These are phyloP conservation scores for Wickerhamomyces rabaulensis DNA, from an alignment of 805 yeast genomes.

Conservation along the genomic window DNA sequence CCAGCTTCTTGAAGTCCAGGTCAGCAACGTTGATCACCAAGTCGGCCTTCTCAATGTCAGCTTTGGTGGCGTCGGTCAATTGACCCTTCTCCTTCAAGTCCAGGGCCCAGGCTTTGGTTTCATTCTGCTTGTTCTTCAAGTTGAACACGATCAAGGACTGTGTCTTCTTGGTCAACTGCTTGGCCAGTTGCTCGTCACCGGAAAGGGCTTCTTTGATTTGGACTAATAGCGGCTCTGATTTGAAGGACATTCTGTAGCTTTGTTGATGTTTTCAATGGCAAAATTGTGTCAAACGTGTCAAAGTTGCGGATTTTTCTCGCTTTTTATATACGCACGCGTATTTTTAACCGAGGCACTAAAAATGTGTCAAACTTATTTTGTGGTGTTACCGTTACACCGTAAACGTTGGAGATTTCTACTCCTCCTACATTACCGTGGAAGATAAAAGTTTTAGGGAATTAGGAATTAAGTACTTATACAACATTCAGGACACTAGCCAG, in stretches of 20 bases:
- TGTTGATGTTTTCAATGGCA: not conserved
- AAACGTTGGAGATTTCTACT: no score
- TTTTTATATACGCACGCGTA: not conserved
- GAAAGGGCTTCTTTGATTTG: constrained; percentile 17
- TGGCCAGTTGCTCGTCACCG: constrained; percentile 12
- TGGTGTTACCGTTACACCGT: not conserved
- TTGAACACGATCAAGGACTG: constrained; percentile 62
- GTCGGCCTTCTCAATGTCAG: constrained; percentile 47
- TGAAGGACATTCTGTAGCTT: constrained; percentile 15
- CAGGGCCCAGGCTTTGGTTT: constrained; percentile 57
- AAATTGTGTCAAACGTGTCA: not conserved
- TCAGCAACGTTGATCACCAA: constrained; percentile 63
- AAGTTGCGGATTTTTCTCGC: not conserved
- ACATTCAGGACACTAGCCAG: no score
- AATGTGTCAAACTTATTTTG: not conserved
- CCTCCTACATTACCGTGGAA: no score
- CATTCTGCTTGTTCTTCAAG: constrained; percentile 51
- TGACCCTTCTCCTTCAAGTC: constrained; percentile 61
- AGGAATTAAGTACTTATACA: no score
- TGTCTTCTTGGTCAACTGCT: constrained; percentile 31
- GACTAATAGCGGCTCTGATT: constrained; percentile 20
- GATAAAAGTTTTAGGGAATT: no score
- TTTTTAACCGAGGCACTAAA: not conserved
- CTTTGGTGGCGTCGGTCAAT: constrained; percentile 33
- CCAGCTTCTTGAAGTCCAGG: constrained; percentile 64